phyloP scores from a whole-genome alignment of 2,329 filamentous ascomycete genomes.

The Colletotrichum liriopes region DNA sequence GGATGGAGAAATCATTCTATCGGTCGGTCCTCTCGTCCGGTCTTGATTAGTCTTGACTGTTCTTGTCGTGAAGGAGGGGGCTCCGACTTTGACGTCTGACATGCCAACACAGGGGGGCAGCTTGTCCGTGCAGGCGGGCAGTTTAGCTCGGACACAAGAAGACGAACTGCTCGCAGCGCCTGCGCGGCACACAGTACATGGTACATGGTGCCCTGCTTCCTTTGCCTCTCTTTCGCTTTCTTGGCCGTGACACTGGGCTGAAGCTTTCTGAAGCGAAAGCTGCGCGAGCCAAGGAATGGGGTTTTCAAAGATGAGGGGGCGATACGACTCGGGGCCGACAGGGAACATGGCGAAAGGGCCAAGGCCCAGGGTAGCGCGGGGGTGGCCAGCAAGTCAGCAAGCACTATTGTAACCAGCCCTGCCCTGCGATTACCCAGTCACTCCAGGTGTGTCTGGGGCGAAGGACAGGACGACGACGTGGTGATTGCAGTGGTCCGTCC shows the following conservation, averaged over 20 bases:
- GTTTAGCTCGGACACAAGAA: background rate
- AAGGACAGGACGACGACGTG: background rate
- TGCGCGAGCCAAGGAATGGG: slow-evolving; percentile 33
- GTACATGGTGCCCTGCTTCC: background rate
- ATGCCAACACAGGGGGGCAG: background rate
- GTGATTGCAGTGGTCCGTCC: background rate
- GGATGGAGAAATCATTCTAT: background rate
- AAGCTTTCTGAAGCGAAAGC: slow-evolving; percentile 23
- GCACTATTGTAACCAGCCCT: background rate
- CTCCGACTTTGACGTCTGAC: slow-evolving; percentile 9
- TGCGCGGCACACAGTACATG: background rate
- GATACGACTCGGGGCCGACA: slow-evolving; percentile 34
- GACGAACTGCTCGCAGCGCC: background rate
- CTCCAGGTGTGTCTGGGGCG: background rate
- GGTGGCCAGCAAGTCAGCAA: slow-evolving; percentile 9
- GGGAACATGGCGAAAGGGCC: slow-evolving; percentile 28
- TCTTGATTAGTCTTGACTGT: background rate
- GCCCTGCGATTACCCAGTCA: slow-evolving; percentile 4
- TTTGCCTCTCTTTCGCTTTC: background rate
- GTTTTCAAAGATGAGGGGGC: slow-evolving; percentile 18
- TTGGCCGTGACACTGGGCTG: slow-evolving; percentile 5
- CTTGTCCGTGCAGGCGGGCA: background rate
- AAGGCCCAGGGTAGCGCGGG: slow-evolving; percentile 14
- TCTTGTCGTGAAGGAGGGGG: background rate
- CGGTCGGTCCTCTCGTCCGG: background rate